A percentile compares a stretch with the other conserved stretches of the same genome.
Conservation (phyloP, 495 filamentous ascomycete species). For the Penicillium herquei region DNA sequence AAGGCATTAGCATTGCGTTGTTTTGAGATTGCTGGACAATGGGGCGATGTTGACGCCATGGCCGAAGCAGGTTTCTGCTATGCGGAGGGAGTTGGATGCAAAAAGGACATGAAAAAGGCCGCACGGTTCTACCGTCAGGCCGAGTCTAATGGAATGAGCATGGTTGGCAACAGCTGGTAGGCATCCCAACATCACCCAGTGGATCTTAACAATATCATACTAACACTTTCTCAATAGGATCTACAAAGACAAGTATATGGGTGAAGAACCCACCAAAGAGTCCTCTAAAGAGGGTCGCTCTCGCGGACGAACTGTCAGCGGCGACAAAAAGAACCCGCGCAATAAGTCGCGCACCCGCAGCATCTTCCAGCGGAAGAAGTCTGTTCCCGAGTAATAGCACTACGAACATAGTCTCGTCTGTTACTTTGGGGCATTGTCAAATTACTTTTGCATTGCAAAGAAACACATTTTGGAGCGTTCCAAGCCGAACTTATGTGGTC, state of each 20-base stretch:
- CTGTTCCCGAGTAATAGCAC: conserved; percentile 34
- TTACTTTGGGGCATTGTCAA: not conserved
- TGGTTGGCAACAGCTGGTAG: conserved; percentile 97
- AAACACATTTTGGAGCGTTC: conserved; percentile 23
- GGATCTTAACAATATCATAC: not conserved
- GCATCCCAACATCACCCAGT: conserved; percentile 28
- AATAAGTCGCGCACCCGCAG: conserved; percentile 65
- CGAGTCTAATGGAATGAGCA: conserved; percentile 89
- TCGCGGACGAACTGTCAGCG: conserved; percentile 35
- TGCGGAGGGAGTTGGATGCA: conserved; percentile 78
- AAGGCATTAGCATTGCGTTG: conserved; percentile 84
- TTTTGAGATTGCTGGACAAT: conserved; percentile 93
- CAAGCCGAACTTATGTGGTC: conserved; percentile 8
- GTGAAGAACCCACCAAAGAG: conserved; percentile 51
- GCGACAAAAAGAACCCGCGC: conserved; percentile 55
- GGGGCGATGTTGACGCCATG: conserved; percentile 96
- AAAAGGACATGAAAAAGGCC: conserved; percentile 94
- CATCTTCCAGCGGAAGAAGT: conserved; percentile 66
- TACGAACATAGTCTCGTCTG: not conserved
- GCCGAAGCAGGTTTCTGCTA: conserved; percentile 88
- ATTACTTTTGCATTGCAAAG: conserved; percentile 1
- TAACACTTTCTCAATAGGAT: conserved; percentile 59
- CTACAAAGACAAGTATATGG: conserved; percentile 92
- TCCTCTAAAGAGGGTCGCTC: conserved; percentile 19
- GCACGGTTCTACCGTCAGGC: conserved; percentile 88